Base-by-base conservation (phyloP, 129 eudicot genomes). In the Kitagawia praeruptora region DNA sequence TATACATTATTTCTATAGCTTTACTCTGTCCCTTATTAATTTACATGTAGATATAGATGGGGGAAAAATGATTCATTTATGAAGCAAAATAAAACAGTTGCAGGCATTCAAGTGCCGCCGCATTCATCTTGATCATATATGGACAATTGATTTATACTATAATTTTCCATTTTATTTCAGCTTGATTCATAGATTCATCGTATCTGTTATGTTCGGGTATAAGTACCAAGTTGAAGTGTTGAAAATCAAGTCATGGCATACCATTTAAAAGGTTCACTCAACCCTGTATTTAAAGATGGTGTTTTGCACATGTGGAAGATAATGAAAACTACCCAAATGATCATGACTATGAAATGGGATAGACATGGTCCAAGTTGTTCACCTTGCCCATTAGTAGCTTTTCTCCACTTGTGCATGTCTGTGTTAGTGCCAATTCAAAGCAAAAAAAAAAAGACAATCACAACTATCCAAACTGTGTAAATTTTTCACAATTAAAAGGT, bases 51-150 rank as follows among this genome's bases (percentile, higher is more conserved):
- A 78, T 66, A 46, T 61, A 78, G 81, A 64, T 45, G 51, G 39
- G 49, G 23, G 23, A 19, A 42, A 84, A 78, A 72, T 67, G 81
- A 87, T 84, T 84, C 83, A 80, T 84, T 87, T 75, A 85, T 70
- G 78, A 80, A 81, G 46, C 48, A 71, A 40, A 37, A 71, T 71
- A 71, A 71, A 74, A n/a, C 49, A 27, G 66, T 15, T 28, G 79
- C 19, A 34, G 79, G 79, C 66, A 76, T 47, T 61, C 21, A 76
- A 76, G 47, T 47, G 73, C 73, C 73, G 47, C 79, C 47, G 19
- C 69, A 34, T 15, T 70, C 8, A 37, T 39, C 45, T 18, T 69
- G 44, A 69, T 69, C 6, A 31, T 1, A 31, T n/a, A n/a, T n/a
- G n/a, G 34, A 31, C 34, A 31, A 31, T 31, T 31, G 34, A 31